These are phyloP conservation scores for Pittosporum tobira DNA, from an alignment of 129 eudicot species.

Conservation along the genomic window DNA sequence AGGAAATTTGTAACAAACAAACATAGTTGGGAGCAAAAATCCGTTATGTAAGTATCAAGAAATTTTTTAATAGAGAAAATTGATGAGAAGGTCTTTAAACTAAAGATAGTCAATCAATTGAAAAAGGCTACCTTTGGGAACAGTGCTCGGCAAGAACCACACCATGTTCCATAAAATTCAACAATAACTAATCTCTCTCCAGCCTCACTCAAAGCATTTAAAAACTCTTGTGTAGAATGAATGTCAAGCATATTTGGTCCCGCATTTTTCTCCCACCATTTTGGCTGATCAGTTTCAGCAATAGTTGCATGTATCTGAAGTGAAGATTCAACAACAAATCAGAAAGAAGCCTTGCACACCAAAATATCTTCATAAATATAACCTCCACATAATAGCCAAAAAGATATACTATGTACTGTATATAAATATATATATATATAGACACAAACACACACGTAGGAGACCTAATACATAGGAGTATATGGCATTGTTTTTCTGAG, in stretches of 20 bases:
- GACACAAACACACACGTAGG: no score
- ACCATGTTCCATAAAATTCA: constrained; percentile 94
- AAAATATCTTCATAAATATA: no score
- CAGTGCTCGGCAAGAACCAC: constrained; percentile 95
- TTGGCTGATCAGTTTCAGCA: constrained; percentile 84
- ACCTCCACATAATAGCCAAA: no score
- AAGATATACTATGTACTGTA: no score
- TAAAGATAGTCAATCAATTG: constrained; percentile 3
- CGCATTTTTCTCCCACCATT: constrained; percentile 94
- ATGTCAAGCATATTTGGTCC: constrained; percentile 96
- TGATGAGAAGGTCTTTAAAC: background rate
- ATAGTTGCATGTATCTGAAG: constrained; percentile 61
- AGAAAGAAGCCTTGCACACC: background rate
- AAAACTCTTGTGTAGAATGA: constrained; percentile 79
- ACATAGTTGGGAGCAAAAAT: background rate
- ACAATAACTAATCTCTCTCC: constrained; percentile 90
- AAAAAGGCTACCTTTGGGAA: constrained; percentile 72
- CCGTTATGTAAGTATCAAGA: background rate
- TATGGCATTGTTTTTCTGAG: no score
- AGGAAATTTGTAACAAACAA: background rate
- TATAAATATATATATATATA: no score
- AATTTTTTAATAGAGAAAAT: no score
- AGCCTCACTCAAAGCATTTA: constrained; percentile 68
- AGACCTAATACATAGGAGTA: no score
- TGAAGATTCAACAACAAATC: background rate